Base-by-base conservation (phyloP, 2,329 filamentous ascomycete species). In the Huntiella bhutanensis region DNA sequence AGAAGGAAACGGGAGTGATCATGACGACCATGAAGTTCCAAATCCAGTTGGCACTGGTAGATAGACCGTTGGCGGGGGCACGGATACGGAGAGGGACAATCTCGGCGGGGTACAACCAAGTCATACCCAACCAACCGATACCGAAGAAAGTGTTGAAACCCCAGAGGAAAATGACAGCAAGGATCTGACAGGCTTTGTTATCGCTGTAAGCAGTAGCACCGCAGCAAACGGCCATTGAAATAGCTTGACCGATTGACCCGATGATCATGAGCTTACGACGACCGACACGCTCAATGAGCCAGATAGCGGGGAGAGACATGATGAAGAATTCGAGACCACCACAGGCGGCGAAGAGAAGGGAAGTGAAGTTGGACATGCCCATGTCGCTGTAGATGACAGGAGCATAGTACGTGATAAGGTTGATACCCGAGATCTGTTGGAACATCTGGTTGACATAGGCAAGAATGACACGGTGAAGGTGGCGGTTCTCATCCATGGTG, bases 181-280 rank as follows among this genome's bases (percentile, higher is more conserved):
- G 71, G 35, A 76, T 71, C 39, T 74, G 75, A 36, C 75, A 57
- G 43, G 63, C 60, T 52, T 66, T 53, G 6, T 17, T 3, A 3
- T 36, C 12, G 1, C 54, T 53, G 38, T 42, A 47, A 2, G 64
- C 63, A 7, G 65, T 59, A 3, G 60, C 54, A 42, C 70, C 66
- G 1, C 71, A 74, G 57, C 80, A 75, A 49, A 75, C 71, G 52
- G 75, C 64, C 0, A 79, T 59, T 0, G 71, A 71, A 39, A 75
- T 59, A 7, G 67, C 69, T 39, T 77, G 76, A 8, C 61, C 75
- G 1, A 68, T 56, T 34, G 73, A 74, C 45, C 80, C 80, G 51
- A 82, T 73, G 13, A 85, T 61, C 77, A 86, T 84, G 50, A 85
- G 69, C 55, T 73, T 71, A 13, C 80, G 70, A 22, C 81, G 75